Evolutionary conservation across 2,329 filamentous ascomycete species (phyloP).

Genomic region (Exophiala calicioides): DNA sequence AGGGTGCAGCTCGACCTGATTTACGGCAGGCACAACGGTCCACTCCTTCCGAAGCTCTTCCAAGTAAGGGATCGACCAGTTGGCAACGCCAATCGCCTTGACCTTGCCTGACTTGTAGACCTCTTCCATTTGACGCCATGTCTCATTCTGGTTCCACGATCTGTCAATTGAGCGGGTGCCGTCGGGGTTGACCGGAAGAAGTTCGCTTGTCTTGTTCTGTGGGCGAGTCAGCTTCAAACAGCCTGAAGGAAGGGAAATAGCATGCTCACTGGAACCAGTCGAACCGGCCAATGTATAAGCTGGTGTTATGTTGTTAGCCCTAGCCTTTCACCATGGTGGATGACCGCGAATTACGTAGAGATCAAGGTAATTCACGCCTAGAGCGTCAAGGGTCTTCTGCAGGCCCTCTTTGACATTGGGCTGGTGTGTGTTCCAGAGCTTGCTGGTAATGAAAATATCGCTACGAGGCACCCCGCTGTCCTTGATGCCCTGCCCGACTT

Average conservation of each 20-base stretch:
- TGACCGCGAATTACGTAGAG: slow-evolving; percentile 50
- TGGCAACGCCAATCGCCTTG: slow-evolving; percentile 69
- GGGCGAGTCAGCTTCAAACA: background rate
- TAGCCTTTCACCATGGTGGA: background rate
- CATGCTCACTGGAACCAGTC: no score
- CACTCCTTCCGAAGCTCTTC: slow-evolving; percentile 40
- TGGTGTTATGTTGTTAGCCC: slow-evolving; percentile 1
- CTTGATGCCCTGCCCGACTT: slow-evolving; percentile 75
- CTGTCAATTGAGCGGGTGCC: no score
- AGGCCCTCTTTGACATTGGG: slow-evolving; percentile 50
- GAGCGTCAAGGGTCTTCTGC: slow-evolving; percentile 57
- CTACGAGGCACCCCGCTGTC: slow-evolving; percentile 73
- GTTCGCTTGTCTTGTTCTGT: no score
- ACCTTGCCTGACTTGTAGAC: slow-evolving; percentile 58
- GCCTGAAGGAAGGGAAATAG: no score
- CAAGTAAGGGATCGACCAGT: slow-evolving; percentile 56
- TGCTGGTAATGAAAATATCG: slow-evolving; percentile 80
- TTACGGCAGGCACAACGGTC: slow-evolving; percentile 35
- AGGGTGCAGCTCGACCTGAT: slow-evolving; percentile 34
- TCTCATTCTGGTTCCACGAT: no score
- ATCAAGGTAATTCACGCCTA: slow-evolving; percentile 66
- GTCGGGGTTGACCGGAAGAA: no score
- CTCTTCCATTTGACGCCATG: slow-evolving; percentile 57
- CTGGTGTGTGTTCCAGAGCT: slow-evolving; percentile 67
- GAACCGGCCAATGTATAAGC: slow-evolving; percentile 1